Evolutionary conservation across 495 filamentous ascomycete species (phyloP), one percentile per base, ranked within the genome.

Genomic region (Hypoxylon subgilvum): DNA sequence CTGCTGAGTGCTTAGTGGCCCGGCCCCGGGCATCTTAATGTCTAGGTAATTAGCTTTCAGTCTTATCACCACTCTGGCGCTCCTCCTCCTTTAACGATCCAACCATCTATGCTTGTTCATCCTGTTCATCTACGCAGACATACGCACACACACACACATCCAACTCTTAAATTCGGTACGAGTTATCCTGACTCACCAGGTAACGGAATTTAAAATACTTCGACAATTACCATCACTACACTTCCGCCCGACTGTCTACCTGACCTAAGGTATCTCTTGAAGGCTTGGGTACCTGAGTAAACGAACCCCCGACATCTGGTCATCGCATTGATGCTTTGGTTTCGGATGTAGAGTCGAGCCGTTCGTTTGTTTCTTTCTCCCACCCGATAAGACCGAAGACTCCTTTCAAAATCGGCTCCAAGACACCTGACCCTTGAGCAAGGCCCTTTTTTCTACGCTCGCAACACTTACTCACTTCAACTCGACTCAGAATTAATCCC

Each of bases 291-390:
- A n/a, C n/a, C n/a, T n/a, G n/a, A 61, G 30, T 10, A 41, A 13
- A 46, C 47, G 18, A 43, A 12, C 14, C 21, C 44, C 36, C 13
- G 42, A 52, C 23, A 42, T 28, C 32, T 56, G 27, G 55, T 45
- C 17, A 57, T 42, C 28, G 60, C 60, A 63, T 63, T 63, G 43
- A 63, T 57, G 52, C 42, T 57, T 63, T 45, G 49, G 54, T 64
- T 58, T 64, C 61, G 61, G 61, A 59, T 64, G 49, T 59, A 30
- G 50, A 49, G 43, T 64, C 36, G 54, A 59, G 38, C 45, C 55
- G 43, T 39, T 55, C 49, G 49, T 63, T 59, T 59, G 17, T 54
- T 18, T 60, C 36, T 59, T 55, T 54, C 47, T 52, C 32, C 44
- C 49, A 36, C 53, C 19, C 45, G 42, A 30, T 31, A 36, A 42